Evolutionary conservation across 2,329 filamentous ascomycete species (phyloP).

Genomic region (Pseudocercospora cruenta): DNA sequence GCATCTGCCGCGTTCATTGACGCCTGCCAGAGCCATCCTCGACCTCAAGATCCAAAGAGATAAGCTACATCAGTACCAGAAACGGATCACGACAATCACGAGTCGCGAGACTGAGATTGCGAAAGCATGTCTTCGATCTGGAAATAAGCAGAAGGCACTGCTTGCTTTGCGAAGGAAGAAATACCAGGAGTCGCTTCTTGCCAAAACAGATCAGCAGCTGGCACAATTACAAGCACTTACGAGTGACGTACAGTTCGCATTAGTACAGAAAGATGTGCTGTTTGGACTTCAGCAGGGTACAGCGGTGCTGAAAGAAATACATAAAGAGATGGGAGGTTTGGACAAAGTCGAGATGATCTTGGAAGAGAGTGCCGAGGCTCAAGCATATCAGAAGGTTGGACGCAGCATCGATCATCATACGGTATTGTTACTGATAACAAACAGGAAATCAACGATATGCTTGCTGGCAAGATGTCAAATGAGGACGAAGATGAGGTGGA

Average conservation of each 20-base stretch:
- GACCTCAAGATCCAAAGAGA: slow-evolving; percentile 98
- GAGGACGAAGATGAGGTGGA: slow-evolving; percentile 98
- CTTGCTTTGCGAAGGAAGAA: slow-evolving; percentile 92
- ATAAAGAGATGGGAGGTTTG: slow-evolving; percentile 92
- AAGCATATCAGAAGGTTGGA: slow-evolving; percentile 84
- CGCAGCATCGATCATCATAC: background rate
- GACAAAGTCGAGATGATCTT: slow-evolving; percentile 94
- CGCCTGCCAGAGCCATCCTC: slow-evolving; percentile 75
- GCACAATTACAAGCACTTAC: slow-evolving; percentile 89
- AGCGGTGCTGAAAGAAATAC: slow-evolving; percentile 83
- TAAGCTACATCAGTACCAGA: slow-evolving; percentile 94
- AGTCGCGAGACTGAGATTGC: slow-evolving; percentile 86
- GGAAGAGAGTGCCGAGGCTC: slow-evolving; percentile 86
- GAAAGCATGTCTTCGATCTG: slow-evolving; percentile 75
- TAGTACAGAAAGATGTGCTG: slow-evolving; percentile 94
- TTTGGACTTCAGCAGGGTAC: slow-evolving; percentile 93
- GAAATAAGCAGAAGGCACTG: slow-evolving; percentile 80
- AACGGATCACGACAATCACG: slow-evolving; percentile 82
- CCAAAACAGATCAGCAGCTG: slow-evolving; percentile 91
- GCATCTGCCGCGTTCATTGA: slow-evolving; percentile 11
- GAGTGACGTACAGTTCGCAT: slow-evolving; percentile 87
- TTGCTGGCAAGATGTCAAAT: slow-evolving; percentile 84
- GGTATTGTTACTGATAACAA: slow-evolving; percentile 10
- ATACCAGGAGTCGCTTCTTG: slow-evolving; percentile 87
- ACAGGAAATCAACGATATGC: slow-evolving; percentile 89